Evolutionary conservation across 169 alveolate species (phyloP), one percentile per base, ranked within the genome.

Genomic region (Theileria parva): DNA sequence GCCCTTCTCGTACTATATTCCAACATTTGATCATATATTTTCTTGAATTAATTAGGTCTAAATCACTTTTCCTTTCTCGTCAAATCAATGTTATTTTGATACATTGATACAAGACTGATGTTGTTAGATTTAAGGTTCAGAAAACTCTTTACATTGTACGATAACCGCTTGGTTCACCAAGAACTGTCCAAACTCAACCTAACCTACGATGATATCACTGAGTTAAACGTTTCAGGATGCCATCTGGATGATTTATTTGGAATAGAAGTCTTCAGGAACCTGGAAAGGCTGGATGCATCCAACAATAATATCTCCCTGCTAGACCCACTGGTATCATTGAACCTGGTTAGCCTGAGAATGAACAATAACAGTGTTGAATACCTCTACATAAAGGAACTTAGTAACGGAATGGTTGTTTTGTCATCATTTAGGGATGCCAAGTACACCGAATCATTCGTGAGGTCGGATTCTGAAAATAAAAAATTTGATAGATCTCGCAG

Each of bases 281-380:
- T 83, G 32, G 64, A 68, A 39, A 77, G 51, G 19, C 59, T 83
- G 65, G 81, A 59, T 30, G 89, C 89, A 25, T 63, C 85, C 19
- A 23, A 55, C 55, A 83, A 83, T 53, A 37, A 51, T 9, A 83
- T 83, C 76, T 44, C 34, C 13, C 55, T 80, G 57, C 48, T 83
- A 17, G 79, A 37, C 28, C 83, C 80, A 28, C 19, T 83, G 30
- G 66, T 74, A 70, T n/a, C 48, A 9, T 19, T 83, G 83, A 68
- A 63, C 53, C 64, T 83, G 53, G 63, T 59, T 64, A 57, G 21
- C 8, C 70, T 83, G 57, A 74, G 67, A 37, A 73, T 83, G 44
- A 30, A 79, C 28, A 11, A 55, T 25, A 83, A 83, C 66, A 55
- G 48, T 19, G 37, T 83, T 15, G 68, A 23, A 28, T 32, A 73